Percentiles rank a stretch among this genome's conserved stretches.
These are phyloP conservation scores for Termitomyces sp. DNA, from an alignment of 768 basidiomycete genomes.

Conservation along the genomic window DNA sequence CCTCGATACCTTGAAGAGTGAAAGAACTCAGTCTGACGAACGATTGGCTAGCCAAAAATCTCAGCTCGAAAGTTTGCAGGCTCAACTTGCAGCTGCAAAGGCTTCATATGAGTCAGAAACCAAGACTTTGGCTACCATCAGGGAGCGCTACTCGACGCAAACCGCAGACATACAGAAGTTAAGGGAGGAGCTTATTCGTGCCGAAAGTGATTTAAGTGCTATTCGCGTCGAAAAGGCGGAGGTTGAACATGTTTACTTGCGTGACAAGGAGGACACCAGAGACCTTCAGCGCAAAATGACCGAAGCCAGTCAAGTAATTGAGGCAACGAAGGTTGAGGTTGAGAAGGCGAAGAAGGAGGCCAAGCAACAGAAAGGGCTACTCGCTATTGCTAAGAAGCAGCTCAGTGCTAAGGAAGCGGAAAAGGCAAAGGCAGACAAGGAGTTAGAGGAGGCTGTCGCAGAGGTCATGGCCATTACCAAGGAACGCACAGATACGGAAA, in stretches of 20 bases:
- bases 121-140: conserved; percentile 58
- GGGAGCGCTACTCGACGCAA: conserved; percentile 66
- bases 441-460: conserved; percentile 59
- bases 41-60: conserved; percentile 62
- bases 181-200: conserved; percentile 75
- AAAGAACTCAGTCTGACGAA: conserved; percentile 63
- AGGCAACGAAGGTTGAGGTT: conserved; percentile 62
- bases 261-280: conserved; percentile 93
- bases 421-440: conserved; percentile 62
- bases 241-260: conserved; percentile 77
- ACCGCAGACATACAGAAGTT: conserved; percentile 65
- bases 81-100: conserved; percentile 78
- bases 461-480: conserved; percentile 47
- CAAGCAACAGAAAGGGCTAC: conserved; percentile 91
- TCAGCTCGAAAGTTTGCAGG: conserved; percentile 76
- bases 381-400: conserved; percentile 95
- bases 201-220: conserved; percentile 90
- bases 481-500: conserved; percentile 55
- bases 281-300: conserved; percentile 82
- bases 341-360: conserved; percentile 93
- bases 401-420: conserved; percentile 79
- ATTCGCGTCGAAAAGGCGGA: conserved; percentile 87
- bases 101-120: conserved; percentile 85
- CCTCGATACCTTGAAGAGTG: conserved; percentile 57
- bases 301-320: conserved; percentile 71